These are phyloP conservation scores for Fusarium virguliforme DNA, from an alignment of 2,329 filamentous ascomycete species.

Conservation along the genomic window DNA sequence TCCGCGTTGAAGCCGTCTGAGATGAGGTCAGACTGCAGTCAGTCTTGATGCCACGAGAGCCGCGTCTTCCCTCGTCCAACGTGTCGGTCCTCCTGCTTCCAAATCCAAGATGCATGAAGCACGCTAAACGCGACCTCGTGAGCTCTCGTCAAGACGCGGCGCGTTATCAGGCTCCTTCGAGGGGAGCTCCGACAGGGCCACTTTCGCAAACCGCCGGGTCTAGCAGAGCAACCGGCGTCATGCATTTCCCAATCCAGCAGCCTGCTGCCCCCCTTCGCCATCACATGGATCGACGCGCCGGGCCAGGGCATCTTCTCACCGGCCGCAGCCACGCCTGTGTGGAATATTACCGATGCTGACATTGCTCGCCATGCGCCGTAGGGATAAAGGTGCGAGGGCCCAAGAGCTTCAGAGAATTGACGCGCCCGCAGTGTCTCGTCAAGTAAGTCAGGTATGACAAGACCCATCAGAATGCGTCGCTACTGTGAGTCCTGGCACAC, in stretches of 20 bases:
- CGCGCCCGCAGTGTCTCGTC: slow-evolving; percentile 9
- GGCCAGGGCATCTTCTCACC: slow-evolving; percentile 47
- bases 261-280: slow-evolving; percentile 46
- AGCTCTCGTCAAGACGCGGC: slow-evolving; percentile 42
- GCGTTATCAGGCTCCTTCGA: slow-evolving; percentile 40
- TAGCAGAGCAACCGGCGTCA: slow-evolving; percentile 45
- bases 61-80: slow-evolving; percentile 15
- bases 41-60: slow-evolving; percentile 22
- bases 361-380: slow-evolving; percentile 22
- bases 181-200: slow-evolving; percentile 18
- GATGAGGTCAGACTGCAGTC: slow-evolving; percentile 42
- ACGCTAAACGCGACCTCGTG: slow-evolving; percentile 51
- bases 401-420: slow-evolving; percentile 10
- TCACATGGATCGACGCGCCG: slow-evolving; percentile 49
- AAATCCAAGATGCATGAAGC: slow-evolving; percentile 29
- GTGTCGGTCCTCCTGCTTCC: slow-evolving; percentile 15
- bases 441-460: slow-evolving; percentile 33
- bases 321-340: slow-evolving; percentile 48
- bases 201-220: slow-evolving; percentile 38
- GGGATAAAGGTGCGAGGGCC: slow-evolving; percentile 16
- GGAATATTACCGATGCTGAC: slow-evolving; percentile 47
- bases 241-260: slow-evolving; percentile 50
- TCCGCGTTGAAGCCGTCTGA: slow-evolving; percentile 14
- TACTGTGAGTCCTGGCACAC: slow-evolving; percentile 27
- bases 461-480: slow-evolving; percentile 27